Base-by-base conservation (phyloP, 768 basidiomycete genomes). In the Phaeotremella fagi region DNA sequence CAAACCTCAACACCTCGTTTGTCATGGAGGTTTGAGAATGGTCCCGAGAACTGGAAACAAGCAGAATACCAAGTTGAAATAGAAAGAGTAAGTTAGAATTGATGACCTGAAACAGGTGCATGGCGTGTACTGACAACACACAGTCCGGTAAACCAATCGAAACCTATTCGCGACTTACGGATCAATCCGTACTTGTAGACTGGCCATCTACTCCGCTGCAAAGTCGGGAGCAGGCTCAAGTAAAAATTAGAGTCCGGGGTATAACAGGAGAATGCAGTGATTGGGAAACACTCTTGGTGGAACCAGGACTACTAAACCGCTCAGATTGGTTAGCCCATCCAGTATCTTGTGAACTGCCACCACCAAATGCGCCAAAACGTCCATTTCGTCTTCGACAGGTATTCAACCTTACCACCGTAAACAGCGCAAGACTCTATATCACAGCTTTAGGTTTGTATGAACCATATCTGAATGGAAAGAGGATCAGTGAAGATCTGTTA, bases 391-490 rank as follows among this genome's bases (percentile, higher is more conserved):
- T 70, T 4, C 22, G 50, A 1, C 59, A 57, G 44, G 33, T 27
- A 0, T 71, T 71, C 48, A 14, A 15, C n/a, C 11, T 24, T 27
- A 9, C 16, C 1, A 18, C 36, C 4, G 20, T 22, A 7, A 22
- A 14, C 18, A 20, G 15, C 0, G 60, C 57, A 12, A 26, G 71
- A 22, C 51, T 73, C 0, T 69, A 71, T 48, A 60, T 60, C 7
- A 73, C 71, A 3, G 69, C 71, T 3, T 48, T 45, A 20, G 71
- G 71, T 1, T 12, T 66, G 3, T 73, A 73, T 53, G 63, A 67
- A 24, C 54, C 59, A 0, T 37, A 56, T 14, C 48, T 71, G 47
- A 73, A 73, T 48, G 71, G 67, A 18, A 22, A 53, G n/a, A 44
- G 38, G 3, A 54, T 73, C 12, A 67, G 67, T 27, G 64, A 69